Base-by-base conservation (phyloP, 1,284 basidiomycete genomes). In the Waitea zeae region DNA sequence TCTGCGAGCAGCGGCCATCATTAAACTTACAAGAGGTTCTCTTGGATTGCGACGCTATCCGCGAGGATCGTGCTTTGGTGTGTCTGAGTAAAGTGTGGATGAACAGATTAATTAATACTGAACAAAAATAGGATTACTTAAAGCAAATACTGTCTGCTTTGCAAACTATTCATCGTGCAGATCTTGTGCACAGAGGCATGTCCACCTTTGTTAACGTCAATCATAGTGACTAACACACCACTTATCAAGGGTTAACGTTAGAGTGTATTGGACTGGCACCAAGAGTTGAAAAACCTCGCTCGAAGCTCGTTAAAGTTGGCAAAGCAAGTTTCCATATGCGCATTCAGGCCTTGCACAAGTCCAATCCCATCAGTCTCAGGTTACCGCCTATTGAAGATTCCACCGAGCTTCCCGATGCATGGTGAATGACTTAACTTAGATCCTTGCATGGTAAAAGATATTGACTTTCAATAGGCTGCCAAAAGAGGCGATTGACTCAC, bases 301-400 rank as follows among this genome's bases (percentile, higher is more conserved):
- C 79, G 78, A 43, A n/a, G n/a, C 52, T 63, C 24, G 61, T 81
- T 44, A 82, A 81, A 47, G 49, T 84, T 3, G 68, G 68, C 27
- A 68, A 69, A 44, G 67, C 67, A 4, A 65, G 62, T 3, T 84
- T 70, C 44, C 62, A 72, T 44, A 68, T 68, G 3, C 65, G 64
- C 3, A 56, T 86, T 15, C 57, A 74, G 12, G 79, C 83, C 45
- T 52, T 83, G 17, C 75, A 84, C 43, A 62, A 69, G 13, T 84
- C 80, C 7, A 81, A 86, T 43, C 62, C 71, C 0, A 78, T 83
- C 44, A 64, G 65, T 12, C 48, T 54, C 20, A 52, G 58, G 31
- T 43, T 59, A 17, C 48, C 56, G 3, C 38, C 49, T 5, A 43
- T 47, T 22, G 41, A 49, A 2, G 67, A 70, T 19, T 65, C 69